phyloP scores from a whole-genome alignment of 371 early-diverging fungal genomes.

The Apophysomyces elegans region DNA sequence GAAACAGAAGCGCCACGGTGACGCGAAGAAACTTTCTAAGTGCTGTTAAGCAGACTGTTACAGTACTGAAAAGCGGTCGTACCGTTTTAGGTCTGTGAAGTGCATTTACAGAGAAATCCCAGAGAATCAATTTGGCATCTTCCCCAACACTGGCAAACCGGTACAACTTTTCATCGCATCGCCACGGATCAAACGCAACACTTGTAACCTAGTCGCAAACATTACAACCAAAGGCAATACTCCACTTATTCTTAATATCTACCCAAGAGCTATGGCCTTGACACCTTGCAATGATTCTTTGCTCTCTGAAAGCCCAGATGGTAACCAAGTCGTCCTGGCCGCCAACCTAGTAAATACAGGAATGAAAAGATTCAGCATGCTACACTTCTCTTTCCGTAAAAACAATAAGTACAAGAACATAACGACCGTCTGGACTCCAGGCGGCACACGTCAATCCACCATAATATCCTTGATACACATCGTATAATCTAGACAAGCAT shows the following conservation, averaged over 20 bases:
- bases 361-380: too few species aligned
- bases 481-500: slow-evolving; percentile 51
- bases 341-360: slow-evolving; percentile 60
- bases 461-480: slow-evolving; percentile 80
- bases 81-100: slow-evolving; percentile 77
- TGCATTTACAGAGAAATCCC: slow-evolving; percentile 91
- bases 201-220: slow-evolving; percentile 57
- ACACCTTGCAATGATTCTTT: slow-evolving; percentile 83
- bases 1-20: slow-evolving; percentile 49
- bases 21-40: slow-evolving; percentile 28
- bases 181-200: slow-evolving; percentile 92
- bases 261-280: slow-evolving; percentile 96
- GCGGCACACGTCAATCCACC: slow-evolving; percentile 85
- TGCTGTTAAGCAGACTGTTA: neutral
- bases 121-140: slow-evolving; percentile 85
- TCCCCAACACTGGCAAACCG: slow-evolving; percentile 93
- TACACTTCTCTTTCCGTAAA: neutral
- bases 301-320: slow-evolving; percentile 85
- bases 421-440: slow-evolving; percentile 94
- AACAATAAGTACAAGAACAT: slow-evolving; percentile 71
- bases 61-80: slow-evolving; percentile 25
- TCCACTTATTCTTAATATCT: slow-evolving; percentile 13
- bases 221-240: too few species aligned
- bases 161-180: slow-evolving; percentile 83
- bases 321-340: slow-evolving; percentile 97